phyloP scores from a whole-genome alignment of 176 grass and related monocot genomes.

The Paspalum notatum region DNA sequence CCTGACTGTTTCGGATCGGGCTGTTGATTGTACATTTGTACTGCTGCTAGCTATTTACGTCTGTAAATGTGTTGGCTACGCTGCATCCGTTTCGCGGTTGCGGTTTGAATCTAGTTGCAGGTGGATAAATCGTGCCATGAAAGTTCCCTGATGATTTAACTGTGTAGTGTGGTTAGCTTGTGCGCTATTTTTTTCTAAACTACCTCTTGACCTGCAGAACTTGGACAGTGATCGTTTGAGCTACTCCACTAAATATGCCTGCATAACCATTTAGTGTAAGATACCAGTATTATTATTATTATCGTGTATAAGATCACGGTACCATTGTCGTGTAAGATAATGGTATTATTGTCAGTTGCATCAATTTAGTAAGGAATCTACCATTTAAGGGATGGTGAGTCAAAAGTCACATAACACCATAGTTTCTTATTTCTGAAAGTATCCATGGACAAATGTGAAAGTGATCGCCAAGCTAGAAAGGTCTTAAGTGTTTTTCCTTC shows the following conservation, averaged over 20 bases:
- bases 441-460: background rate
- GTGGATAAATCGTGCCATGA: background rate
- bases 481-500: background rate
- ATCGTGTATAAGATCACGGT: too few species aligned
- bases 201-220: background rate
- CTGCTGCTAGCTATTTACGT: background rate
- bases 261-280: background rate
- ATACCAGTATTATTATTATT: background rate
- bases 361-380: background rate
- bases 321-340: too few species aligned
- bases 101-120: background rate
- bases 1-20: constrained; percentile 22
- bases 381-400: background rate
- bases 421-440: background rate
- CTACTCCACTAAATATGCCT: background rate
- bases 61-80: background rate
- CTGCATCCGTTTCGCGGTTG: background rate
- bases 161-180: background rate
- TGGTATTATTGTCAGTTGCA: background rate
- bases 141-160: background rate
- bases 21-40: background rate
- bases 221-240: background rate
- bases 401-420: background rate
- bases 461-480: background rate
- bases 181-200: background rate